Evolutionary conservation across 352 stramenopile species (phyloP).

Genomic region (Phytophthora constricta): DNA sequence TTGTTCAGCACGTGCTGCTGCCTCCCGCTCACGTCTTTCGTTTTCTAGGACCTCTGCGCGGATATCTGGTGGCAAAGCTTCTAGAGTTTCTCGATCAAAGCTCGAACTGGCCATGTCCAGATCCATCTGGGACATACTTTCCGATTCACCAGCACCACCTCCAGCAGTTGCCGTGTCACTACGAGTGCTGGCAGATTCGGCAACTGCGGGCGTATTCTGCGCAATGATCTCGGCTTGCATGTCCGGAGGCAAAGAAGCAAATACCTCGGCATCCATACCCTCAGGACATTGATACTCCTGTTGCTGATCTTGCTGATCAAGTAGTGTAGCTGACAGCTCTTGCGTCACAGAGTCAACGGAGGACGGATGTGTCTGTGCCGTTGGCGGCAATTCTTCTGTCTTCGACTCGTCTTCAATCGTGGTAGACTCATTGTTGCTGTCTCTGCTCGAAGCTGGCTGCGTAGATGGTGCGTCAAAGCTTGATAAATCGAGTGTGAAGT

Average conservation of each 20-base stretch:
- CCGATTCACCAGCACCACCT: constrained; percentile 43
- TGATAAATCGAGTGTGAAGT: constrained; percentile 85
- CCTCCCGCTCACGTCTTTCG: constrained; percentile 93
- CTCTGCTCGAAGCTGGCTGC: constrained; percentile 8
- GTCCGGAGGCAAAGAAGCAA: constrained; percentile 93
- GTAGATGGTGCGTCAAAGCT: constrained; percentile 43
- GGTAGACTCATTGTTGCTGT: constrained; percentile 8
- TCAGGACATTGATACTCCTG: constrained; percentile 82
- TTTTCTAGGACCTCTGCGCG: constrained; percentile 96
- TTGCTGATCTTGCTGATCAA: constrained; percentile 30
- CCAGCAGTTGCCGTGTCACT: constrained; percentile 43
- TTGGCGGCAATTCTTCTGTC: constrained; percentile 35
- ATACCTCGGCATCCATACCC: constrained; percentile 97
- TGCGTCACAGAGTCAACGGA: constrained; percentile 26
- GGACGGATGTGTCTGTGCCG: constrained; percentile 22
- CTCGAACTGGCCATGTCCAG: constrained; percentile 89
- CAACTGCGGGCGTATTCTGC: constrained; percentile 58
- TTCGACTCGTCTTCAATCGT: constrained; percentile 41
- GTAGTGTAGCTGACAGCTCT: constrained; percentile 30
- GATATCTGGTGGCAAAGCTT: constrained; percentile 97
- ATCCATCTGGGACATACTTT: constrained; percentile 82
- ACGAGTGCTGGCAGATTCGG: constrained; percentile 29
- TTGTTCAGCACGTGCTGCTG: constrained; percentile 63
- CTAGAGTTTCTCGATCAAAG: constrained; percentile 95
- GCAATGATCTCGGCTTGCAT: constrained; percentile 97